A percentile compares a stretch with the other conserved stretches of the same genome.
phyloP scores from a whole-genome alignment of 176 grass and related monocot genomes.

The Saccharum spontaneum region DNA sequence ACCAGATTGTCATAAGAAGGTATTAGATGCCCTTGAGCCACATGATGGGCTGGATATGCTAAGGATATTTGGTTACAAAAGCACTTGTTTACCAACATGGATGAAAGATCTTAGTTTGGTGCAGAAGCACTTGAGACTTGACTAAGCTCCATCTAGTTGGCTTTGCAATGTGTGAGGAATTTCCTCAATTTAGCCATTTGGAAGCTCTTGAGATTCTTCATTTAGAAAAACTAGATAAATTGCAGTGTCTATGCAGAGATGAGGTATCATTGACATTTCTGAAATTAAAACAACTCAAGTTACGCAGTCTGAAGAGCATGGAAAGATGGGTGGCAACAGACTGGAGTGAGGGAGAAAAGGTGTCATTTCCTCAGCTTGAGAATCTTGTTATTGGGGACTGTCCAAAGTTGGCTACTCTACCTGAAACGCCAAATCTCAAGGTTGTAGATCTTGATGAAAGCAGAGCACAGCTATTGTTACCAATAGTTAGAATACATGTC shows the following conservation, averaged over 20 bases:
- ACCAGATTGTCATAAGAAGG: no score
- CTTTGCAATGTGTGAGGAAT: neutral
- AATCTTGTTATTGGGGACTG: neutral
- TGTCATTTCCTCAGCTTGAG: constrained; percentile 29
- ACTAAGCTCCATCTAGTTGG: neutral
- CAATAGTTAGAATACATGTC: neutral
- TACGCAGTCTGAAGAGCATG: neutral
- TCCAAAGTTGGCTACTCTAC: constrained; percentile 22
- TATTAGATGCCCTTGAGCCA: no score
- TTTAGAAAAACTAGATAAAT: neutral
- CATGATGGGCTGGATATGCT: no score
- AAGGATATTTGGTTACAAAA: no score
- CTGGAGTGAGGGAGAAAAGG: neutral
- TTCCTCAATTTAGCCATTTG: neutral
- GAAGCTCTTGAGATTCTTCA: constrained; percentile 6
- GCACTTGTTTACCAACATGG: no score
- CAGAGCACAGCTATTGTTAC: neutral
- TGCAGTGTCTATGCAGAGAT: neutral
- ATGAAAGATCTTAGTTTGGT: no score
- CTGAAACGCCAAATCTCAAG: constrained; percentile 8
- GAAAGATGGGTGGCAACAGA: neutral
- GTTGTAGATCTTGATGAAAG: neutral
- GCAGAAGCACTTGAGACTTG: neutral
- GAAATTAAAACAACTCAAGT: neutral
- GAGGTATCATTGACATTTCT: neutral